Conservation (phyloP, 208 protist genomes). For the Leishmania tropica region DNA sequence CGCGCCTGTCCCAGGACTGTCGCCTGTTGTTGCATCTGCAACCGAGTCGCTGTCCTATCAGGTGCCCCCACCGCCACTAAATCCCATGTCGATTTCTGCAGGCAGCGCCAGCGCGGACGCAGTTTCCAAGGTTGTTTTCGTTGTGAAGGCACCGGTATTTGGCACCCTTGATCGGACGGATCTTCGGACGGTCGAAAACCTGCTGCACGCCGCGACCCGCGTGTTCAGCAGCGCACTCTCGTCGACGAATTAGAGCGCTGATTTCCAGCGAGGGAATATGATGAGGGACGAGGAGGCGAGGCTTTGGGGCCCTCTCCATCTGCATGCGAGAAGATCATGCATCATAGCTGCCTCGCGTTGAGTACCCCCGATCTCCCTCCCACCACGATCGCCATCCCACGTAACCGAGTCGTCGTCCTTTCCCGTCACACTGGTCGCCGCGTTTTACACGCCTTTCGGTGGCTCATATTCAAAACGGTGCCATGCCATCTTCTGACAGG, state of each 20-base stretch:
- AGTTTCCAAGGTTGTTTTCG: conserved; percentile 5
- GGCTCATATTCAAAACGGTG: background rate
- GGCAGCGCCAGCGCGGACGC: background rate
- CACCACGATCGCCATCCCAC: background rate
- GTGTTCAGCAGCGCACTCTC: conserved; percentile 22
- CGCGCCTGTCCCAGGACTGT: background rate
- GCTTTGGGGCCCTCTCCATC: background rate
- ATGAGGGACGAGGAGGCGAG: background rate
- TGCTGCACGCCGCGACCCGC: conserved; percentile 29
- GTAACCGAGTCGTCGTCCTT: background rate
- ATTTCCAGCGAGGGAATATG: background rate
- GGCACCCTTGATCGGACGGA: conserved; percentile 14
- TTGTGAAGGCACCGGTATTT: conserved; percentile 26
- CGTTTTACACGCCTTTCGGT: background rate
- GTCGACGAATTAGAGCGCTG: background rate
- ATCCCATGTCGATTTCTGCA: background rate
- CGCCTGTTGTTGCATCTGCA: background rate
- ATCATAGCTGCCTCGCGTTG: background rate
- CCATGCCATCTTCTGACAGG: background rate
- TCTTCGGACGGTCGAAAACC: conserved; percentile 18
- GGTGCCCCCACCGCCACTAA: background rate
- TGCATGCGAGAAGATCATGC: background rate
- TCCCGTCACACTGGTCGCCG: background rate
- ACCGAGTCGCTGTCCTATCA: background rate
- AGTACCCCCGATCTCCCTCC: background rate